phyloP scores from a whole-genome alignment of 2,329 filamentous ascomycete species.

The Curvularia spicifera region DNA sequence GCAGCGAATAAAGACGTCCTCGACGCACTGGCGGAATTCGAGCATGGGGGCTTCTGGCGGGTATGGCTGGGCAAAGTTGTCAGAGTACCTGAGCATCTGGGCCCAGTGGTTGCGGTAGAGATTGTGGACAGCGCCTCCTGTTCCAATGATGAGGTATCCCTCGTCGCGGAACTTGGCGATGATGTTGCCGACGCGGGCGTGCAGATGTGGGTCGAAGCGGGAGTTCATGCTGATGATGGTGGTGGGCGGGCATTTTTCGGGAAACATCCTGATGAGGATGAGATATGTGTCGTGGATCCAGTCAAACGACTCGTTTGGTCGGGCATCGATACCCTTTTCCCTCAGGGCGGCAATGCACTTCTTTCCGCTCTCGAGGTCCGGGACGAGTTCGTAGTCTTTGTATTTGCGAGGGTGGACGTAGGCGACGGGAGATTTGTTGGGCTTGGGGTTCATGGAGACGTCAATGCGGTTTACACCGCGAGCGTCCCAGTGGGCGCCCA shows the following conservation, averaged over 20 bases:
- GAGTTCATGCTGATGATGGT: slow-evolving; percentile 65
- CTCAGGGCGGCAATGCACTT: slow-evolving; percentile 59
- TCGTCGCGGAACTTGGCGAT: slow-evolving; percentile 63
- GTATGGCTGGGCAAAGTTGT: slow-evolving; percentile 66
- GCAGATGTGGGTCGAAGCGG: slow-evolving; percentile 63
- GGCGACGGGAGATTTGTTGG: slow-evolving; percentile 68
- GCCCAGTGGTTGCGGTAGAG: slow-evolving; percentile 71
- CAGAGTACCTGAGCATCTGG: slow-evolving; percentile 67
- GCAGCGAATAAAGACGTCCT: slow-evolving; percentile 64
- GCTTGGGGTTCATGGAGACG: slow-evolving; percentile 66
- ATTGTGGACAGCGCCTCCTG: slow-evolving; percentile 72
- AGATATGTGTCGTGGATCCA: slow-evolving; percentile 78
- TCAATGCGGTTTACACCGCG: slow-evolving; percentile 62
- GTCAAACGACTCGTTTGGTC: slow-evolving; percentile 63
- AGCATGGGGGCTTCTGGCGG: slow-evolving; percentile 67
- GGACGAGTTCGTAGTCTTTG: slow-evolving; percentile 64
- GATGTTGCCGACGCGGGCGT: slow-evolving; percentile 63
- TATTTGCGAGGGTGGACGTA: slow-evolving; percentile 72
- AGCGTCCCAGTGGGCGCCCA: slow-evolving; percentile 73
- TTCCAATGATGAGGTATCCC: slow-evolving; percentile 63
- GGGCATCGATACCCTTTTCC: slow-evolving; percentile 61
- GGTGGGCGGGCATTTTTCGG: slow-evolving; percentile 67
- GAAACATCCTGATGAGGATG: slow-evolving; percentile 74
- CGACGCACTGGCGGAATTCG: slow-evolving; percentile 69
- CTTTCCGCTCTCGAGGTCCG: slow-evolving; percentile 62